These are phyloP conservation scores for Dalbergia oliveri DNA, from an alignment of 306 rosid species.

Conservation along the genomic window DNA sequence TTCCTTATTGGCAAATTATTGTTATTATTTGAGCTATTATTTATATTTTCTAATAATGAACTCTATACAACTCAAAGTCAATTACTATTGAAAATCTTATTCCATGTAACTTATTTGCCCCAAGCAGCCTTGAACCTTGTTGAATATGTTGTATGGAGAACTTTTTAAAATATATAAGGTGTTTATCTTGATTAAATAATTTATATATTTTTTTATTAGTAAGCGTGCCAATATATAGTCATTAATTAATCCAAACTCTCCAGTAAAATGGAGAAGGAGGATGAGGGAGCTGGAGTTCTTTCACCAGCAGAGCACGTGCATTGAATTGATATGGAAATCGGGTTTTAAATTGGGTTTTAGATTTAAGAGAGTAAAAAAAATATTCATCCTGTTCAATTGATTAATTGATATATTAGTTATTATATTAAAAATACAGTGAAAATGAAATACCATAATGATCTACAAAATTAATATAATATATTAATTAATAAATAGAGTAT, in stretches of 20 bases:
- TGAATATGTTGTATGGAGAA: conserved; percentile 6
- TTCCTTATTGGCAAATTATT: conserved; percentile 6
- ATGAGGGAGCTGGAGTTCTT: neutral
- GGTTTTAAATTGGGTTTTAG: neutral
- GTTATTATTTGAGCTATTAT: neutral
- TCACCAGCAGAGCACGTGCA: neutral
- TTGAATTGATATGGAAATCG: neutral
- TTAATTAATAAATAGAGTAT: too few species aligned
- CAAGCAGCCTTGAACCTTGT: conserved; percentile 39
- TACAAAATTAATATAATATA: too few species aligned
- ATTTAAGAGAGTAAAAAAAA: neutral
- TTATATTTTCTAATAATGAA: conserved; percentile 11
- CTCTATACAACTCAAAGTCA: conserved; percentile 42
- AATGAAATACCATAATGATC: too few species aligned
- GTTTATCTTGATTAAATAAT: neutral
- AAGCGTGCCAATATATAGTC: conserved; percentile 1
- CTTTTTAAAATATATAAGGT: conserved; percentile 34
- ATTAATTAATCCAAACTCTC: conserved; percentile 11
- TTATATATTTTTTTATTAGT: neutral
- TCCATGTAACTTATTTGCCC: conserved; percentile 11
- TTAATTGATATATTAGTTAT: too few species aligned
- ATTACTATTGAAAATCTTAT: conserved; percentile 24
- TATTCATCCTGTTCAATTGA: too few species aligned
- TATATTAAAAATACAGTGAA: too few species aligned
- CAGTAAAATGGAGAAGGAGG: neutral